These are phyloP conservation scores for Cyclotella kingstonii DNA, from an alignment of 108 stramenopile genomes.

Conservation along the genomic window DNA sequence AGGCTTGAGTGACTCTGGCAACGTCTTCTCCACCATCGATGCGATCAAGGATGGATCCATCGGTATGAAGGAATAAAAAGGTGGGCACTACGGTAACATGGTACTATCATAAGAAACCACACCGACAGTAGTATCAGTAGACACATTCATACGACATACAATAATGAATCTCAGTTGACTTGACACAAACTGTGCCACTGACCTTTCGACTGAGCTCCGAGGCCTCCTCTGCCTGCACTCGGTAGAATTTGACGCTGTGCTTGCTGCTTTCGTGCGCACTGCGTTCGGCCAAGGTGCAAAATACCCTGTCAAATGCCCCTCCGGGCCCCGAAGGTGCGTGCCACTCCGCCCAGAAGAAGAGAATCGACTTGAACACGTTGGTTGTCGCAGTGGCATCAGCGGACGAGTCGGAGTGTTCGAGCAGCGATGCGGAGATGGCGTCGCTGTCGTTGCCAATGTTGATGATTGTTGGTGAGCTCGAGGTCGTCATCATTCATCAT, in stretches of 20 bases:
- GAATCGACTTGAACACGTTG: slow-evolving; percentile 49
- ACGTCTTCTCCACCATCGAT: slow-evolving; percentile 89
- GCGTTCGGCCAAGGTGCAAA: slow-evolving; percentile 49
- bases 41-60: slow-evolving; percentile 55
- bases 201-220: slow-evolving; percentile 36
- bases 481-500: too few species aligned
- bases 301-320: slow-evolving; percentile 54
- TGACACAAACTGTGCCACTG: neutral
- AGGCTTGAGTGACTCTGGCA: slow-evolving; percentile 60
- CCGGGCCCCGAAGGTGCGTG: slow-evolving; percentile 72
- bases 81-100: slow-evolving; percentile 87
- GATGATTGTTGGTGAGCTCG: slow-evolving; percentile 15
- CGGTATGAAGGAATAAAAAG: slow-evolving; percentile 68
- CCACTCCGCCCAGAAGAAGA: slow-evolving; percentile 91
- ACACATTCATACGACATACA: neutral
- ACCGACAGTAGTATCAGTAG: neutral
- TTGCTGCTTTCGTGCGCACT: neutral
- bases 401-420: slow-evolving; percentile 11
- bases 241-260: slow-evolving; percentile 42
- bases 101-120: slow-evolving; percentile 28
- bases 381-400: neutral
- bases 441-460: slow-evolving; percentile 34
- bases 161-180: neutral
- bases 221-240: slow-evolving; percentile 82
- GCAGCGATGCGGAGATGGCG: slow-evolving; percentile 23